Conservation (phyloP, 2,329 filamentous ascomycete genomes). For the Pyrenochaeta sp. region DNA sequence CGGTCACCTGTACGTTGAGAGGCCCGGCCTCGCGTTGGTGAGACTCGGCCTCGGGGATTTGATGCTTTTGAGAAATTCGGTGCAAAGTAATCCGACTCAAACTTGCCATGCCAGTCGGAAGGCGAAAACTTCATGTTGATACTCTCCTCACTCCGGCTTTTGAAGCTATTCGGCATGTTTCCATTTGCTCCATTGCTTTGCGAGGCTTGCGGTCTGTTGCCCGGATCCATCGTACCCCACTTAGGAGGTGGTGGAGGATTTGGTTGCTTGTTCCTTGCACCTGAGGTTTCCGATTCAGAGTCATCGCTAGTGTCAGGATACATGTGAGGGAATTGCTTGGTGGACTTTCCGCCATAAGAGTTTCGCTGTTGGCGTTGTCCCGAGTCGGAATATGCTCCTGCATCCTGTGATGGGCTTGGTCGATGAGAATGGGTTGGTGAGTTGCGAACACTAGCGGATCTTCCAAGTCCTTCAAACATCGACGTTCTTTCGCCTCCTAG, state of each 20-base stretch:
- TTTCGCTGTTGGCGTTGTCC: conserved; percentile 36
- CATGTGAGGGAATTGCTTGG: conserved; percentile 35
- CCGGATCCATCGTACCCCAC: conserved; percentile 24
- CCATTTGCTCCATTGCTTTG: conserved; percentile 20
- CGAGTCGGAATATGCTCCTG: conserved; percentile 40
- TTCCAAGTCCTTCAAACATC: conserved; percentile 59
- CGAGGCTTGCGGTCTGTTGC: conserved; percentile 24
- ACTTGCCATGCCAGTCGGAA: conserved; percentile 55
- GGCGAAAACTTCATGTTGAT: conserved; percentile 60
- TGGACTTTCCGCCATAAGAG: conserved; percentile 30
- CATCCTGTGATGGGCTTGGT: conserved; percentile 29
- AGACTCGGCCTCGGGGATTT: conserved; percentile 33
- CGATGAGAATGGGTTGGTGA: conserved; percentile 47
- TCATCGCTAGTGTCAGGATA: conserved; percentile 42
- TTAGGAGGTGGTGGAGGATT: conserved; percentile 22
- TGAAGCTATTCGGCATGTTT: conserved; percentile 41
- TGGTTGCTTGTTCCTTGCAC: conserved; percentile 19
- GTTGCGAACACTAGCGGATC: conserved; percentile 62
- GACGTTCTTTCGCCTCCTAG: conserved; percentile 65
- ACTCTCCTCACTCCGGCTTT: conserved; percentile 57
- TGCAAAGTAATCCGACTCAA: conserved; percentile 54
- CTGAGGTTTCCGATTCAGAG: conserved; percentile 32
- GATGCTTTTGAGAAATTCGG: conserved; percentile 36
- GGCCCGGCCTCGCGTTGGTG: conserved; percentile 41
- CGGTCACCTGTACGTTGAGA: conserved; percentile 32